Base-by-base conservation (phyloP, 768 basidiomycete genomes). In the Cubamyces lactineus region DNA sequence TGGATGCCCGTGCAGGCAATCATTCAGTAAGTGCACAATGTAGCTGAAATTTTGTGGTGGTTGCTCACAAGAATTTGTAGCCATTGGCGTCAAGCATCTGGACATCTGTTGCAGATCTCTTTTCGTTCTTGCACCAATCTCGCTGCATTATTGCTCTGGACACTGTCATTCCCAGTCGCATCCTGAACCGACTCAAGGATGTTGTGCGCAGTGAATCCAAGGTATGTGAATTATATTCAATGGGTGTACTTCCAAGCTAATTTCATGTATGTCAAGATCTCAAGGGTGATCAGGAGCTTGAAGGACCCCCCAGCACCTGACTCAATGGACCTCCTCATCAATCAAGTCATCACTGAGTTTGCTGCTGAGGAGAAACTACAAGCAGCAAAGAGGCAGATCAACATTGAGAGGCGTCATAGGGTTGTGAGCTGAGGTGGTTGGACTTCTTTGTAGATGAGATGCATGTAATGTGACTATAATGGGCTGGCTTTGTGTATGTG, bases 301-400 rank as follows among this genome's bases (percentile, higher is more conserved):
- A 74, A 78, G 17, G 87, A 88, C 61, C 76, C 84, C 34, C 79
- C 80, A 2, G 71, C 77, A 1, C 82, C 83, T 26, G 72, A 79
- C 1, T 66, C 79, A 8, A 68, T 80, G 30, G 81, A 80, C 5
- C 68, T 70, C n/a, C 71, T 88, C 55, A 71, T 88, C 4, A 79
- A 81, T 40, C 87, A 89, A 65, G 78, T 79, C n/a, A 77, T 75
- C 46, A 85, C 84, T 53, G 88, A 91, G 60, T 75, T 90, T 4
- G 73, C 84, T 7, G 88, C 88, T 1, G 83, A 86, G 49, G 89
- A 92, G 72, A 90, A 89, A 71, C 73, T 92, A 53, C 80, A 85
- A 50, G 75, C 81, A 13, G 69, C 70, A 11, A 67, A 69, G 51
- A 61, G 69, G 11, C 65, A 71, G 43, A 72, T 71, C 13, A 58